Percentiles rank a stretch among this genome's conserved stretches.
These are phyloP conservation scores for Fusarium sp. DNA, from an alignment of 2,329 filamentous ascomycete species.

Conservation along the genomic window DNA sequence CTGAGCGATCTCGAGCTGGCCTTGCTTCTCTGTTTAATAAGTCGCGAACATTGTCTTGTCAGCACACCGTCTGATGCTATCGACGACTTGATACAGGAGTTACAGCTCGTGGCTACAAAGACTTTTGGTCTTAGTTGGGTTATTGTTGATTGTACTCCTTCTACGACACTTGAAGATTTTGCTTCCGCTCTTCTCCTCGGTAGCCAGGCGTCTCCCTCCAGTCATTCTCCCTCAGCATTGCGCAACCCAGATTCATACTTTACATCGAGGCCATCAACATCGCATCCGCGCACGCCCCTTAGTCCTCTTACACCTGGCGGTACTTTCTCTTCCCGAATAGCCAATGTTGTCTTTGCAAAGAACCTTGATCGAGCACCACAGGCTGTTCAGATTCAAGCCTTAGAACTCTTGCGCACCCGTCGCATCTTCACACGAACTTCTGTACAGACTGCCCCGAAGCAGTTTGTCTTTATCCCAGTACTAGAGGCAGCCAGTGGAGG, in stretches of 20 bases:
- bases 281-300: slow-evolving; percentile 45
- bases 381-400: slow-evolving; percentile 85
- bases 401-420: slow-evolving; percentile 83
- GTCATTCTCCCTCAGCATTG: slow-evolving; percentile 47
- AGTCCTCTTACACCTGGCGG: slow-evolving; percentile 51
- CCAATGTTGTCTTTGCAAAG: slow-evolving; percentile 86
- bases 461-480: slow-evolving; percentile 86
- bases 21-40: slow-evolving; percentile 83
- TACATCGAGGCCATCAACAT: slow-evolving; percentile 44
- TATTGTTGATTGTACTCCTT: slow-evolving; percentile 79
- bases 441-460: slow-evolving; percentile 80
- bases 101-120: slow-evolving; percentile 78
- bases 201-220: slow-evolving; percentile 41
- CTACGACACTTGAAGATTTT: slow-evolving; percentile 87
- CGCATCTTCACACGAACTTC: slow-evolving; percentile 83
- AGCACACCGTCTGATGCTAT: slow-evolving; percentile 76
- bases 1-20: slow-evolving; percentile 92
- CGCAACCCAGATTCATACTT: slow-evolving; percentile 54
- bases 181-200: slow-evolving; percentile 75
- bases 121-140: slow-evolving; percentile 81
- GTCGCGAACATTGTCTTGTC: slow-evolving; percentile 90
- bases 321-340: slow-evolving; percentile 66
- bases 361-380: slow-evolving; percentile 82
- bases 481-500: slow-evolving; percentile 66
- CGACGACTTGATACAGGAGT: slow-evolving; percentile 79